Evolutionary conservation across 306 rosid species (phyloP), one percentile per base, ranked within the genome.

Genomic region (Acacia melanoxylon): DNA sequence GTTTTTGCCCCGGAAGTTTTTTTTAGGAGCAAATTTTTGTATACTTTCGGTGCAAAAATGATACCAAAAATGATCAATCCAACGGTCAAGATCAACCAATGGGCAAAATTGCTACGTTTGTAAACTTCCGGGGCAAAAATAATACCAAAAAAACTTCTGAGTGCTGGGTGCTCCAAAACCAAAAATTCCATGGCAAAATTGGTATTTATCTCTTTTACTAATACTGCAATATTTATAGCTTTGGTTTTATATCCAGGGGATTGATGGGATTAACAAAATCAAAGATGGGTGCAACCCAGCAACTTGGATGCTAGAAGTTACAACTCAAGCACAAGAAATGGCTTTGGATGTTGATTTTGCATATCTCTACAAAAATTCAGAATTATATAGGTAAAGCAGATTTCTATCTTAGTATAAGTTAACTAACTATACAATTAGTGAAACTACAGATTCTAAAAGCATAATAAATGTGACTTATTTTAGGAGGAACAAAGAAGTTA

Each of bases 231-330:
- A 12, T 61, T 72, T 70, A 35, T 68, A 51, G 51, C 31, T 45
- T 69, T 62, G 71, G 68, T 86, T 75, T 82, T 72, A 61, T 76
- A 41, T 69, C 10, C 13, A 89, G 97, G 81, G 79, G 16, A 79
- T 91, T 71, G 86, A 85, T 66, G 93, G 94, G 81, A 61, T 88
- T 33, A 79, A 85, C 16, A 91, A 86, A 85, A 91, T 91, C 48
- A 91, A 89, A 77, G 90, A 91, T 76, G 97, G 94, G 41, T 84
- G 86, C 80, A 93, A 91, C 67, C 98, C 93, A 0, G 98, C 98
- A 59, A 84, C 97, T 3, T 93, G 98, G 98, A 93, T 90, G 98
- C 19, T 93, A 80, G 97, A 93, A 68, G 74, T 90, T 37, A 89
- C 97, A 3, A 68, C 92, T 51, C 31, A 85, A 1, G 87, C 89